phyloP scores from a whole-genome alignment of 371 early-diverging fungal species.

The Batkoa obscura region DNA sequence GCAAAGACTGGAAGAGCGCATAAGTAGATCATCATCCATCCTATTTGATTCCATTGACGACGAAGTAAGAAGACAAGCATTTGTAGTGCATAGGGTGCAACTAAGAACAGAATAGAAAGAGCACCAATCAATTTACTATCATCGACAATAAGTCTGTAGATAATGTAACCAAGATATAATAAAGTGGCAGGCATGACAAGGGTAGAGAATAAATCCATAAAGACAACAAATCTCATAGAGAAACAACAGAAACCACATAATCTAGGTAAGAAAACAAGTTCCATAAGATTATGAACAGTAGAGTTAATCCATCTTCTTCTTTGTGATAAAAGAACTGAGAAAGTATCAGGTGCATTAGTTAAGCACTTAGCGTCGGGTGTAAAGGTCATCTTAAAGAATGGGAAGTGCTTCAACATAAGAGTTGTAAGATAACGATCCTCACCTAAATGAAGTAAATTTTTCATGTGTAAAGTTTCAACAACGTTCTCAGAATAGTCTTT shows the following conservation, averaged over 20 bases:
- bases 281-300: constrained; percentile 89
- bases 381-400: constrained; percentile 88
- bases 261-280: constrained; percentile 64
- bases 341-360: constrained; percentile 92
- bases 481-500: constrained; percentile 82
- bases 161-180: constrained; percentile 59
- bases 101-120: constrained; percentile 44
- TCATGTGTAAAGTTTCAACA: constrained; percentile 95
- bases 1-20: constrained; percentile 66
- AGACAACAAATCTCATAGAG: constrained; percentile 96
- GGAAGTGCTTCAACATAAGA: constrained; percentile 95
- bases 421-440: constrained; percentile 94
- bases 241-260: constrained; percentile 96
- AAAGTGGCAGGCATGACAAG: constrained; percentile 84
- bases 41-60: constrained; percentile 76
- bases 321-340: constrained; percentile 86
- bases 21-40: constrained; percentile 87
- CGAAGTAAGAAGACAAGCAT: constrained; percentile 66
- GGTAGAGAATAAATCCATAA: constrained; percentile 84
- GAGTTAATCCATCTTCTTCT: constrained; percentile 98
- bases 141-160: constrained; percentile 28
- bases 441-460: constrained; percentile 65
- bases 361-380: constrained; percentile 84
- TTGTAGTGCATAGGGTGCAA: constrained; percentile 65
- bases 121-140: constrained; percentile 29